phyloP scores from a whole-genome alignment of 1,284 basidiomycete species.

The Puccinia brachypodii region DNA sequence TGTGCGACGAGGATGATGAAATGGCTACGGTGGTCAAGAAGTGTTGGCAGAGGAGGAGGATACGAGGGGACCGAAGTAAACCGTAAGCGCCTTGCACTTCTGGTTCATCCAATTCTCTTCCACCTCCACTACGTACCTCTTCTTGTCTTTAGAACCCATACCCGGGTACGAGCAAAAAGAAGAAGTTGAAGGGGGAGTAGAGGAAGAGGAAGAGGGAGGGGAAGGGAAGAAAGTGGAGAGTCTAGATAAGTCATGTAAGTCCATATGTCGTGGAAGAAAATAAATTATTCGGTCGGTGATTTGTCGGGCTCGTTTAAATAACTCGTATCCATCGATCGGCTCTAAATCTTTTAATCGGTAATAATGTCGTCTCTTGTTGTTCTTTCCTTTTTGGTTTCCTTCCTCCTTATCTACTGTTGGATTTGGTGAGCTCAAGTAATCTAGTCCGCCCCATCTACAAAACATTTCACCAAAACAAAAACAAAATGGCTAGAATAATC shows the following conservation, averaged over 20 bases:
- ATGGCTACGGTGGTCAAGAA: too few relatives aligned
- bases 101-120: conserved; percentile 85
- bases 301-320: conserved; percentile 70
- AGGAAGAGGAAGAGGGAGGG: conserved; percentile 49
- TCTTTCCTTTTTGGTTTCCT: background rate
- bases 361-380: conserved; percentile 52
- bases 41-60: too few relatives aligned
- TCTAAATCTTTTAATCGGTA: conserved; percentile 72
- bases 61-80: conserved; percentile 61
- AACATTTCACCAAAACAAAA: background rate
- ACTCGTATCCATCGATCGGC: conserved; percentile 76
- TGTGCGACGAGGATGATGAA: too few relatives aligned
- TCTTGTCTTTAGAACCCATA: too few relatives aligned
- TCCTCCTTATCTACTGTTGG: background rate
- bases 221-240: conserved; percentile 57
- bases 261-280: conserved; percentile 82
- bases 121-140: conserved; percentile 64
- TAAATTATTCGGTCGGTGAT: conserved; percentile 81
- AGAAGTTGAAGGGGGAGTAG: too few relatives aligned
- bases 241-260: conserved; percentile 69
- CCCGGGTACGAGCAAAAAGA: too few relatives aligned
- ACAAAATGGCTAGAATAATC: background rate
- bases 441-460: conserved; percentile 42
- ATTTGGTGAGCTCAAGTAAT: background rate
- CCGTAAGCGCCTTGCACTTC: conserved; percentile 69